phyloP scores from a whole-genome alignment of 441 rosid genomes.

The Pelargonium cotyledonis region DNA sequence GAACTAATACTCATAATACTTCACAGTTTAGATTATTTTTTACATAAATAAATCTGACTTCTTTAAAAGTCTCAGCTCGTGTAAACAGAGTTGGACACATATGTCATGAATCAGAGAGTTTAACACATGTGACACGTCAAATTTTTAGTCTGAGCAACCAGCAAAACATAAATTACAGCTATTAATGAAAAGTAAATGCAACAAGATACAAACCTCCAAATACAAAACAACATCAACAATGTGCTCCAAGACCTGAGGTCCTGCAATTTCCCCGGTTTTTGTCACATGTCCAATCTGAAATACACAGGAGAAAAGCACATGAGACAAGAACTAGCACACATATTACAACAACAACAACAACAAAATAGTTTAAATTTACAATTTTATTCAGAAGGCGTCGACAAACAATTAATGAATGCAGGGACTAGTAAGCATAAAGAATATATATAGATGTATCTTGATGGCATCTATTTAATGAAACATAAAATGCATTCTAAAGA shows the following conservation, averaged over 20 bases:
- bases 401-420: too few relatives aligned
- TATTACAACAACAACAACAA: background rate
- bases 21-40: background rate
- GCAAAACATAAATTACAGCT: conserved; percentile 10
- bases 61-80: background rate
- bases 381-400: too few relatives aligned
- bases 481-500: too few relatives aligned
- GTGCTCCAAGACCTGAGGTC: conserved; percentile 97
- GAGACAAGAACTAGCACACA: conserved; percentile 10
- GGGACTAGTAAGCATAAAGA: too few relatives aligned
- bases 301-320: conserved; percentile 11
- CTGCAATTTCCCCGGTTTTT: conserved; percentile 89
- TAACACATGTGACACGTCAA: background rate
- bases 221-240: conserved; percentile 93
- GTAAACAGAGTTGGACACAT: background rate
- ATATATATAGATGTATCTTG: too few relatives aligned
- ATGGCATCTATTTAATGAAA: too few relatives aligned
- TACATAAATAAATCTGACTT: background rate
- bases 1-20: background rate
- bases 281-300: conserved; percentile 86
- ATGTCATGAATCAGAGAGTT: background rate
- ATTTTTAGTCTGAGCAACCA: background rate
- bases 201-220: conserved; percentile 68
- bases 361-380: background rate
- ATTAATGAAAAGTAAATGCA: conserved; percentile 18